Base-by-base conservation (phyloP, 192 early-diverging fungal species). In the Lobosporangium transversale region DNA sequence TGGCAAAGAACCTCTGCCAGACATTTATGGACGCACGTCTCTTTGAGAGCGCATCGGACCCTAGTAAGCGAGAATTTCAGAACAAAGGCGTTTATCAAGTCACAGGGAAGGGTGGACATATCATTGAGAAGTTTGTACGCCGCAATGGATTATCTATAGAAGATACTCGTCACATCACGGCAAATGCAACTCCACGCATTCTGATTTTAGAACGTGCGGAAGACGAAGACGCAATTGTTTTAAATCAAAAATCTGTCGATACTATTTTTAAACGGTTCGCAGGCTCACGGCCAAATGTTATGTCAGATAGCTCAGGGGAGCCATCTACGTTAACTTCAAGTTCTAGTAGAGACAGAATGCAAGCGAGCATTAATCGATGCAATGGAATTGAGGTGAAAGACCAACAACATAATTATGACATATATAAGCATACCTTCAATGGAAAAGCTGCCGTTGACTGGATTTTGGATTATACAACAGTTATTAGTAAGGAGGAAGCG, bases 1-100 rank as follows among this genome's bases (percentile, higher is more conserved):
- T 88, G 85, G 86, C 86, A 26, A 87, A 87, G 50, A 82, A 69
- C 29, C 66, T 88, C 1, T 82, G 80, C 36, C 79, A 85, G 35
- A 81, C 83, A 20, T 88, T 88, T 40, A 69, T 88, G 62, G 80
- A 84, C 23, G 83, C 87, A 9, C 59, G 80, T 21, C 62, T 86
- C 17, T 80, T 85, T 24, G 82, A 81, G 35, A 78, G 79, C 21
- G 76, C 81, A 4, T 45, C 64, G 0, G 87, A 88, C 54, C 71
- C 85, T 18, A 48, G 47, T 17, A 85, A 79, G 44, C 80, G 80
- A 7, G 58, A 59, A 1, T 80, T 88, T 42, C 81, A 83, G 35
- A 83, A 88, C 36, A 85, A 79, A 45, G 71, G 74, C 23, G 53
- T 88, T 14, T 86, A 80, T 47, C 53, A 62, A 17, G 55, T 83